Evolutionary conservation across 352 stramenopile species (phyloP).

Genomic region (Phytopythium montanum): DNA sequence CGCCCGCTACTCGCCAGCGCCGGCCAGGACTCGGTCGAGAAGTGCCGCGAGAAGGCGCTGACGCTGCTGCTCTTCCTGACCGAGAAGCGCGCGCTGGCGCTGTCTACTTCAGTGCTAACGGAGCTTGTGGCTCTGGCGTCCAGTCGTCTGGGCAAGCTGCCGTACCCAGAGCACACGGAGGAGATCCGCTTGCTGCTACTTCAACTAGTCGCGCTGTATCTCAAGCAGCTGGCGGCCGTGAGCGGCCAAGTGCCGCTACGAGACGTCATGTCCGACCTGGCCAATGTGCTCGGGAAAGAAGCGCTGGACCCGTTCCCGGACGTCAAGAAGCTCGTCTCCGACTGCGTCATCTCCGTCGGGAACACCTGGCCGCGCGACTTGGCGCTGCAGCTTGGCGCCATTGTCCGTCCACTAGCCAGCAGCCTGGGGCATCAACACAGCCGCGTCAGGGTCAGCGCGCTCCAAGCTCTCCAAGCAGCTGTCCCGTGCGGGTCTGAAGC

Average conservation of each 20-base stretch:
- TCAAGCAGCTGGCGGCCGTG: conserved; percentile 43
- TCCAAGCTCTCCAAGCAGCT: conserved; percentile 71
- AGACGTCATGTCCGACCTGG: conserved; percentile 60
- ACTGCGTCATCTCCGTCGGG: conserved; percentile 58
- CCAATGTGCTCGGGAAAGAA: conserved; percentile 70
- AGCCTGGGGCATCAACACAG: conserved; percentile 85
- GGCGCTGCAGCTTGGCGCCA: conserved; percentile 60
- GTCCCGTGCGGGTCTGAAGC: conserved; percentile 67
- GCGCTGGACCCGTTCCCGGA: conserved; percentile 76
- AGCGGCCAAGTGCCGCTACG: conserved; percentile 22
- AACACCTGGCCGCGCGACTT: conserved; percentile 49
- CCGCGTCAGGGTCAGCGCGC: conserved; percentile 61
- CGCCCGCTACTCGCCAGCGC: conserved; percentile 47
- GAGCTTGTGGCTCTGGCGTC: conserved; percentile 46
- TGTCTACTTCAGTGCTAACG: conserved; percentile 31
- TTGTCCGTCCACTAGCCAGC: conserved; percentile 57
- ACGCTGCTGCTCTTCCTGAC: conserved; percentile 53
- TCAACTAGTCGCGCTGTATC: conserved; percentile 44
- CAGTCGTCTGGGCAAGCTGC: conserved; percentile 66
- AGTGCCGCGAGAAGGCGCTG: conserved; percentile 72
- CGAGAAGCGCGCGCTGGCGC: conserved; percentile 41
- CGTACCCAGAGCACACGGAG: conserved; percentile 75
- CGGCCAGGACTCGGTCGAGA: conserved; percentile 56
- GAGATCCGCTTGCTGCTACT: conserved; percentile 76
- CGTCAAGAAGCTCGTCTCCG: conserved; percentile 69